These are phyloP conservation scores for Fusarium hainanense DNA, from an alignment of 2,329 filamentous ascomycete species.

Conservation along the genomic window DNA sequence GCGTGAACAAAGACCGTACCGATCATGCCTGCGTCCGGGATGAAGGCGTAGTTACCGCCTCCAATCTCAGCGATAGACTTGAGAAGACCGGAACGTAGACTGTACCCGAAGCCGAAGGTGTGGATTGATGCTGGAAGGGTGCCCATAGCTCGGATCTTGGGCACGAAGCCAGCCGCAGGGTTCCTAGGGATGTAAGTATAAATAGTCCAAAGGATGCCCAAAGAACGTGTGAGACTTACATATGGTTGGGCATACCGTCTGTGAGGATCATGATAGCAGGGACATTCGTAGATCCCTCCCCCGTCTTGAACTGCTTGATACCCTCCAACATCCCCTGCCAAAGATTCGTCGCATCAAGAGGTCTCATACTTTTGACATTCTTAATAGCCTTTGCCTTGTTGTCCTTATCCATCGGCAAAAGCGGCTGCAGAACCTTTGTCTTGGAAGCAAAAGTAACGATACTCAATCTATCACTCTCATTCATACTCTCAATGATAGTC, in stretches of 20 bases:
- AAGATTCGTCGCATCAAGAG: conserved; percentile 61
- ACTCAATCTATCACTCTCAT: conserved; percentile 65
- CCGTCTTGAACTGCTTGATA: conserved; percentile 58
- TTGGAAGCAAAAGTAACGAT: conserved; percentile 65
- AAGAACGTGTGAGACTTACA: conserved; percentile 47
- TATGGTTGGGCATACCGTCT: conserved; percentile 65
- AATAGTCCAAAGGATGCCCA: too few species aligned
- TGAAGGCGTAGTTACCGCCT: conserved; percentile 69
- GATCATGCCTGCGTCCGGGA: conserved; percentile 71
- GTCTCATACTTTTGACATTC: conserved; percentile 57
- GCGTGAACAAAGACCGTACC: conserved; percentile 72
- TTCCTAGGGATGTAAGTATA: conserved; percentile 48
- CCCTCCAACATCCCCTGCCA: conserved; percentile 68
- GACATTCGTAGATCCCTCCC: conserved; percentile 51
- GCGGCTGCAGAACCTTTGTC: conserved; percentile 57
- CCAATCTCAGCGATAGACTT: conserved; percentile 70
- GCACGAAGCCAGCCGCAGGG: conserved; percentile 64
- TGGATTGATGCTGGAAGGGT: conserved; percentile 56
- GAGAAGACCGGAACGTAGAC: conserved; percentile 59
- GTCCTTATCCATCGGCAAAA: conserved; percentile 59
- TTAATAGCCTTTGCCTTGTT: conserved; percentile 58
- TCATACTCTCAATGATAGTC: conserved; percentile 67
- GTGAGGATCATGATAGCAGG: conserved; percentile 66
- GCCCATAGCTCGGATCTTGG: conserved; percentile 59
- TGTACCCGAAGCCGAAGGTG: conserved; percentile 54